These are phyloP conservation scores for Annulohypoxylon bovei DNA, from an alignment of 495 filamentous ascomycete species.

Conservation along the genomic window DNA sequence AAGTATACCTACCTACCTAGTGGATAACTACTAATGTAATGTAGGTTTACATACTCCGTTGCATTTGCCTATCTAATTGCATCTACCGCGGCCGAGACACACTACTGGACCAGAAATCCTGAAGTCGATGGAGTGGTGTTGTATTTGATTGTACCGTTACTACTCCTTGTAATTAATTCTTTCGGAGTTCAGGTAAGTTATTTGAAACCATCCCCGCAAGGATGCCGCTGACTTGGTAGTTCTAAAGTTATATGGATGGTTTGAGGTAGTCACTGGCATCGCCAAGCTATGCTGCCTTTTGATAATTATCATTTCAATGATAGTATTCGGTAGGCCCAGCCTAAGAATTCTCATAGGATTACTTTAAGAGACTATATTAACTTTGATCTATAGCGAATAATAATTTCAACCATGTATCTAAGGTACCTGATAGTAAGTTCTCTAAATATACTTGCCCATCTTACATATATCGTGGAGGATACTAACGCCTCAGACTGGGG, in stretches of 20 bases:
- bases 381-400: not conserved
- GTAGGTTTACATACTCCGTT: conserved; percentile 58
- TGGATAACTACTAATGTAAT: conserved; percentile 5
- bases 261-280: conserved; percentile 37
- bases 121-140: conserved; percentile 31
- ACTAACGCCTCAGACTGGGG: conserved; percentile 27
- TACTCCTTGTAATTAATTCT: conserved; percentile 30
- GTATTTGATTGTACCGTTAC: conserved; percentile 35
- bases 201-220: not conserved
- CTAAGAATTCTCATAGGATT: not conserved
- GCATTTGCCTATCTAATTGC: conserved; percentile 55
- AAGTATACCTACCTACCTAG: too few species aligned
- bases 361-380: not conserved
- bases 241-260: conserved; percentile 40
- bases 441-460: not conserved
- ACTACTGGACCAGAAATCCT: conserved; percentile 44
- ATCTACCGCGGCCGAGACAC: conserved; percentile 50
- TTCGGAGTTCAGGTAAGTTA: conserved; percentile 37
- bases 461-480: not conserved
- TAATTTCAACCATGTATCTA: too few species aligned
- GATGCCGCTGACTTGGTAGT: not conserved
- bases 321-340: conserved; percentile 23
- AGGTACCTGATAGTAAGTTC: not conserved
- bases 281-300: conserved; percentile 36
- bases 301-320: conserved; percentile 30